Conservation (phyloP, 140 eudicot species). For the Flaveria floridana region DNA sequence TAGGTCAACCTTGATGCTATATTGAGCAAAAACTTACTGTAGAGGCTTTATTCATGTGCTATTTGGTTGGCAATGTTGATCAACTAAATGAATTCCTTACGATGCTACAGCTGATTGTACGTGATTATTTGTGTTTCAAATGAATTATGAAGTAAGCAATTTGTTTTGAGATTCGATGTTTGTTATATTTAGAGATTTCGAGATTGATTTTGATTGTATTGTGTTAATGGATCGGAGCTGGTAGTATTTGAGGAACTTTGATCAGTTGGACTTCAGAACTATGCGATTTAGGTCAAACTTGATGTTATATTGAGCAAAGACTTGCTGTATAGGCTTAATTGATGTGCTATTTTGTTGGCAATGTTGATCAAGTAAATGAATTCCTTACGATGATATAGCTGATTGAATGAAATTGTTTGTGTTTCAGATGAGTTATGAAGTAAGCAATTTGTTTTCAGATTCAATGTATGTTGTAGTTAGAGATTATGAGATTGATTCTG, state of each 20-base stretch:
- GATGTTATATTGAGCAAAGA: background rate
- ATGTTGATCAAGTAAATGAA: background rate
- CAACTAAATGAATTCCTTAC: background rate
- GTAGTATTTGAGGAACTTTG: constrained; percentile 24
- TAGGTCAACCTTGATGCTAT: constrained; percentile 26
- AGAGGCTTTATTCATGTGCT: constrained; percentile 1
- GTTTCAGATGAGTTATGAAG: constrained; percentile 14
- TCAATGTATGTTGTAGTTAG: background rate
- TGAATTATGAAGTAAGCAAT: constrained; percentile 3
- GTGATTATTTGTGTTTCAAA: background rate
- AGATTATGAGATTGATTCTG: background rate
- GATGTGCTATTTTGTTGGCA: background rate
- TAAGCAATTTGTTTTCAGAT: constrained; percentile 1
- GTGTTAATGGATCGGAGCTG: constrained; percentile 4
- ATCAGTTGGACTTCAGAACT: constrained; percentile 31
- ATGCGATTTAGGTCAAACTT: constrained; percentile 25
- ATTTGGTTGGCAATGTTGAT: background rate
- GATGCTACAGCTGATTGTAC: background rate
- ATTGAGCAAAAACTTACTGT: constrained; percentile 10
- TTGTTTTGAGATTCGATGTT: constrained; percentile 1
- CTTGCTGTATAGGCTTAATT: background rate
- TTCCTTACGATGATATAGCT: background rate
- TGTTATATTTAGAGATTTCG: background rate
- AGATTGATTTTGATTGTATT: background rate
- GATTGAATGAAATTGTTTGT: constrained; percentile 3